Base-by-base conservation (phyloP, 345 rosid genomes). In the Eucalyptus microcorys region DNA sequence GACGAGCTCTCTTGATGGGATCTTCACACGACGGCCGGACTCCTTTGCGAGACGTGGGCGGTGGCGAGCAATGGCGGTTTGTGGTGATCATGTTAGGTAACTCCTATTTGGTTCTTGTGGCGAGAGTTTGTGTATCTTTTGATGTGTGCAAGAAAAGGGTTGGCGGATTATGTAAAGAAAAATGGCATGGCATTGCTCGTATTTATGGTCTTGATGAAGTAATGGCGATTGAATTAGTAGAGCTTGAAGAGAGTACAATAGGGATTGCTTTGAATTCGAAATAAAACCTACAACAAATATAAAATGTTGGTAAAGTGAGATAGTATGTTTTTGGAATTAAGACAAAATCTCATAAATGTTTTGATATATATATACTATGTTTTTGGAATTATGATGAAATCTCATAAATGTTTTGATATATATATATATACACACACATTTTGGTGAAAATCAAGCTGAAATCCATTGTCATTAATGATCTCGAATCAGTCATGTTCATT, bases 391-490 rank as follows among this genome's bases (percentile, higher is more conserved):
- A 61, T 8, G 19, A 30, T 2, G 8, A 14, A 61, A 61, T 13
- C 17, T 13, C 17, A 61, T 30, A n/a, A 15, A 66, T 66, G 5
- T 66, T 66, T 32, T 1, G 3, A 66, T 14, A 14, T n/a, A 14
- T 17, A 68, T 5, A 32, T 14, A 30, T 64, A 64, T 47, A 45
- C 11, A 48, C 1, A 14, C 0, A 49, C 0, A 0, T 49, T 14
- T 17, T 52, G 27, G 47, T 76, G 83, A 76, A 76, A 37, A 76
- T 22, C 47, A 76, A 76, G 83, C 30, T 21, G 47, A 76, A 40
- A 76, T 22, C 30, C 3, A 11, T 40, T 26, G 83, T 21, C 47
- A 40, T 21, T 76, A 76, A 21, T 76, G 47, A 40, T 40, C 15
- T 76, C 83, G 15, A 76, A 11, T 76, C 47, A 21, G 57, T 11